Evolutionary conservation across 129 eudicot species (phyloP).

Genomic region (Ambrosia trifida): DNA sequence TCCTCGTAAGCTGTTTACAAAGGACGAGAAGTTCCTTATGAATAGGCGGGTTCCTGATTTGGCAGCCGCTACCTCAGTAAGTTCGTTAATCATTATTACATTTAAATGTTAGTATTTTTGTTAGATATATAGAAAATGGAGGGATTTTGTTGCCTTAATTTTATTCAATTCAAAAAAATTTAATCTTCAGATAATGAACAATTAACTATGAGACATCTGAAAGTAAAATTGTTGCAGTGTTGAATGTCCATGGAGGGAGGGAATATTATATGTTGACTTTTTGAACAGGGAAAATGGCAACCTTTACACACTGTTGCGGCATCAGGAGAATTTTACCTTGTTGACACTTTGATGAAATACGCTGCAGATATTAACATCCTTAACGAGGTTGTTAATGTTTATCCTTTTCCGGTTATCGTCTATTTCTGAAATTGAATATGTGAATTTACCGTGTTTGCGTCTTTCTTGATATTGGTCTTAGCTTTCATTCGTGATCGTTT

Average conservation of each 20-base stretch:
- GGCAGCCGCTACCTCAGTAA: constrained; percentile 83
- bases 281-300: constrained; percentile 79
- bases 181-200: background rate
- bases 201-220: background rate
- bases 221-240: background rate
- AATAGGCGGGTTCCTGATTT: constrained; percentile 84
- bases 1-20: constrained; percentile 73
- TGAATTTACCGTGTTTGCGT: background rate
- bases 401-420: background rate
- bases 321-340: constrained; percentile 84
- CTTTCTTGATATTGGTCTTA: constrained; percentile 5
- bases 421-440: constrained; percentile 2
- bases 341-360: constrained; percentile 68
- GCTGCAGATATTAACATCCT: constrained; percentile 57
- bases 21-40: constrained; percentile 78
- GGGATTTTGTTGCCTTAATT: constrained; percentile 7
- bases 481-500: constrained; percentile 18
- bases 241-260: background rate
- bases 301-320: constrained; percentile 92
- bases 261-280: constrained; percentile 16
- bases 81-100: constrained; percentile 32
- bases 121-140: background rate
- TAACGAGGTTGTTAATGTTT: constrained; percentile 60
- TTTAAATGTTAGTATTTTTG: background rate
- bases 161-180: background rate